These are phyloP conservation scores for Neltuma alba DNA, from an alignment of 306 rosid genomes.

Conservation along the genomic window DNA sequence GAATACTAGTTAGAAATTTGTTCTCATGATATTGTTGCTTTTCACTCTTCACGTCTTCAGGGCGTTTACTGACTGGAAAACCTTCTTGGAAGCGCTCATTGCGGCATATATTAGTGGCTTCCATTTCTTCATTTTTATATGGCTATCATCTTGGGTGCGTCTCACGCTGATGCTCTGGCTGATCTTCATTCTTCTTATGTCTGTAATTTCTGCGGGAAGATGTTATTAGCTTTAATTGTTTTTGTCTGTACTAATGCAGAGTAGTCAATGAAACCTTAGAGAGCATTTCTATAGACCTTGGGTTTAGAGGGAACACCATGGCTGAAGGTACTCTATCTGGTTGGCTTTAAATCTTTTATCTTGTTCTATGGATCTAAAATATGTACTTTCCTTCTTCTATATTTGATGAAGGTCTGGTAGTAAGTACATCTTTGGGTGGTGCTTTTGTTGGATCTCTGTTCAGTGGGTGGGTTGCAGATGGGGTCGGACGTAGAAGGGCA, in stretches of 20 bases:
- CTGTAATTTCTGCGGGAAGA: background rate
- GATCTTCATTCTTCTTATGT: conserved; percentile 21
- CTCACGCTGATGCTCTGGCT: conserved; percentile 35
- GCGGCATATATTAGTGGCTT: conserved; percentile 69
- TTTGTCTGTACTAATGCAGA: conserved; percentile 51
- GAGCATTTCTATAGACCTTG: conserved; percentile 78
- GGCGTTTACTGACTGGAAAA: conserved; percentile 49
- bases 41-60: conserved; percentile 40
- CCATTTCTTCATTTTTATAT: conserved; percentile 73
- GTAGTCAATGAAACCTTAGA: conserved; percentile 89
- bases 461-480: conserved; percentile 80
- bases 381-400: conserved; percentile 8
- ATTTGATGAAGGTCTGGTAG: conserved; percentile 74
- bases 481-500: conserved; percentile 85
- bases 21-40: conserved; percentile 34
- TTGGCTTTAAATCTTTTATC: conserved; percentile 11
- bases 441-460: conserved; percentile 83
- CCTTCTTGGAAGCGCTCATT: conserved; percentile 72
- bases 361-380: conserved; percentile 28
- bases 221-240: conserved; percentile 20
- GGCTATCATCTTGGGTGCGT: conserved; percentile 85
- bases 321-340: conserved; percentile 67
- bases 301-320: conserved; percentile 74
- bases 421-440: conserved; percentile 83
- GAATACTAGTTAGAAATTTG: background rate